Conservation (phyloP, 2,329 filamentous ascomycete species). For the Anthostomella pinea region DNA sequence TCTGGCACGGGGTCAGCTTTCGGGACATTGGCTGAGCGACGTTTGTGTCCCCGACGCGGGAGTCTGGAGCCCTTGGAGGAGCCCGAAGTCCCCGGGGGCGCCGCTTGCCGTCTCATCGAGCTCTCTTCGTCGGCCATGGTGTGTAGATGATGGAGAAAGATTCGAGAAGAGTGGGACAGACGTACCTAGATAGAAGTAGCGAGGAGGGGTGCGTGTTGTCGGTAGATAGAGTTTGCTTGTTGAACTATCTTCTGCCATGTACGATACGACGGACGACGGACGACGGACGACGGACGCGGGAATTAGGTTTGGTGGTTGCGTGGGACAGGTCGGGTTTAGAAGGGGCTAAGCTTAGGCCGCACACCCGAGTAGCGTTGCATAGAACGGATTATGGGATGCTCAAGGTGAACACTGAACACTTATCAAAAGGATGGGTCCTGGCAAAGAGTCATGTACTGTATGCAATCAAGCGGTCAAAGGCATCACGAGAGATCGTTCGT, state of each 20-base stretch:
- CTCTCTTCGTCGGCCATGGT: constrained; percentile 16
- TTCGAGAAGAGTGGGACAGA: constrained; percentile 3
- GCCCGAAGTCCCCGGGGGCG: constrained; percentile 8
- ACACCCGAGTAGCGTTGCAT: too few relatives aligned
- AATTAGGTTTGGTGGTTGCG: too few relatives aligned
- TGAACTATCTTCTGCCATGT: constrained; percentile 13
- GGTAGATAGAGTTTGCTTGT: constrained; percentile 15
- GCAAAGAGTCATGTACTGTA: too few relatives aligned
- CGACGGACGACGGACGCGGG: too few relatives aligned
- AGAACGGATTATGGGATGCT: too few relatives aligned
- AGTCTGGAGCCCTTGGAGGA: constrained; percentile 19
- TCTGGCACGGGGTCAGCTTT: constrained; percentile 16
- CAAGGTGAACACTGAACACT: too few relatives aligned
- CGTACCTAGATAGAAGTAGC: constrained; percentile 23
- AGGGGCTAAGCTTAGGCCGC: too few relatives aligned
- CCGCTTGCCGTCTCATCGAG: constrained; percentile 5
- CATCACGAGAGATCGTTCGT: too few relatives aligned
- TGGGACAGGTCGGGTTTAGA: too few relatives aligned
- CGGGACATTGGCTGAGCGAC: constrained; percentile 8
- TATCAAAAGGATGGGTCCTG: too few relatives aligned
- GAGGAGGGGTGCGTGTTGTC: constrained; percentile 10
- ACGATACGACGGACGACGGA: too few relatives aligned
- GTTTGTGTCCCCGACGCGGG: constrained; percentile 13
- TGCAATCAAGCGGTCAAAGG: too few relatives aligned
- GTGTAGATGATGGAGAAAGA: not conserved